phyloP scores from a whole-genome alignment of 495 filamentous ascomycete species.

The Rhizodiscina lignyota region DNA sequence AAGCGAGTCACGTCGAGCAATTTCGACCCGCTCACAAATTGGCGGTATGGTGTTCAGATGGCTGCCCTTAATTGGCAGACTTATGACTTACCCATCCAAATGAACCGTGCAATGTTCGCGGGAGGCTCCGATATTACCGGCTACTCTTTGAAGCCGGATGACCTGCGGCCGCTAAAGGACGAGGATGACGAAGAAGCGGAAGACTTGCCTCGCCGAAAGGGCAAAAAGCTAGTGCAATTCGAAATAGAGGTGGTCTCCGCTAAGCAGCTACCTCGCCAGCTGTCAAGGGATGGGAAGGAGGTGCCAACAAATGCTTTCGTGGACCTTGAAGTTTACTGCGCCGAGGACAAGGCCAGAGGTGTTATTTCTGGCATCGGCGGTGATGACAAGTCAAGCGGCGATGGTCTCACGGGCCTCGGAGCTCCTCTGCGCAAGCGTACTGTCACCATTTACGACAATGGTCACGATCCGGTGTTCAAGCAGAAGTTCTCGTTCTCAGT shows the following conservation, averaged over 20 bases:
- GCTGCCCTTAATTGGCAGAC: conserved; percentile 97
- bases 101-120: conserved; percentile 98
- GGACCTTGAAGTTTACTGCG: conserved; percentile 84
- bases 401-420: conserved; percentile 53
- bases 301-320: conserved; percentile 91
- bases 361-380: conserved; percentile 49
- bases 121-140: conserved; percentile 73
- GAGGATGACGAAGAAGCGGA: conserved; percentile 18
- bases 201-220: conserved; percentile 34
- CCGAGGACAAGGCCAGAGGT: conserved; percentile 69
- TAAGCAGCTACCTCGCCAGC: conserved; percentile 68
- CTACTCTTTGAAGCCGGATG: conserved; percentile 83
- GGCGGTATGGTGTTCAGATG: conserved; percentile 94
- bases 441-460: conserved; percentile 63
- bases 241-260: conserved; percentile 80
- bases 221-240: conserved; percentile 66
- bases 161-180: conserved; percentile 46
- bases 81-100: conserved; percentile 82
- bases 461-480: conserved; percentile 78
- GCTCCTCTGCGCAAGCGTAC: conserved; percentile 66
- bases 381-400: conserved; percentile 44
- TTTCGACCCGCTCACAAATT: conserved; percentile 81
- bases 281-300: conserved; percentile 49
- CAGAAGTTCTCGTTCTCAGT: conserved; percentile 58
- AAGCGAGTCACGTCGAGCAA: conserved; percentile 72